These are phyloP conservation scores for Aspergillus pseudoglaucus DNA, from an alignment of 2,329 filamentous ascomycete genomes.

Conservation along the genomic window DNA sequence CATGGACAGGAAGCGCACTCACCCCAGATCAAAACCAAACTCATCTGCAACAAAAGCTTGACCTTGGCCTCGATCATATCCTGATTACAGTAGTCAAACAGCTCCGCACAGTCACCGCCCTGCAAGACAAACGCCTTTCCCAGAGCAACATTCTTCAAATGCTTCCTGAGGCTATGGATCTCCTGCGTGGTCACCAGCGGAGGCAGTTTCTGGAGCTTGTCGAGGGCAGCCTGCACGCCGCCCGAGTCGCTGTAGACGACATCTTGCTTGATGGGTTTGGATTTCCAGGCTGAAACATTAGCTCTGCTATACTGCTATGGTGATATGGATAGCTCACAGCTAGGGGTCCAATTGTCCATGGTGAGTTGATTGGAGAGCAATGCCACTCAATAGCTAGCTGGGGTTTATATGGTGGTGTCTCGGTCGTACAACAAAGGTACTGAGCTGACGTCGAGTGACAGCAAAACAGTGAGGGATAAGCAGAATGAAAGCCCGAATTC, in stretches of 20 bases:
- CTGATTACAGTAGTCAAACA: conserved; percentile 93
- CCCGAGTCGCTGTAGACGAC: conserved; percentile 37
- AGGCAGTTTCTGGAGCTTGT: conserved; percentile 39
- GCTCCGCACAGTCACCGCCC: conserved; percentile 92
- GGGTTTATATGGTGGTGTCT: no score
- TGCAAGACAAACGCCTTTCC: conserved; percentile 92
- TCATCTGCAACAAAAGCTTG: conserved; percentile 96
- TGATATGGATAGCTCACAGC: conserved; percentile 7
- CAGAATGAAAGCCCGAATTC: no score
- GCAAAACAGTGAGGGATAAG: no score
- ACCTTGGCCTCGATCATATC: conserved; percentile 90
- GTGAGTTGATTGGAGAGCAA: not conserved
- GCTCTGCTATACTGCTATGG: not conserved
- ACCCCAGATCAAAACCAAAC: conserved; percentile 85
- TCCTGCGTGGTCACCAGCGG: conserved; percentile 44
- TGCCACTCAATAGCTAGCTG: not conserved
- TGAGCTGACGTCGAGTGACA: no score
- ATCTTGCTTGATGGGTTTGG: conserved; percentile 20
- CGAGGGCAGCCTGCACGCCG: conserved; percentile 33
- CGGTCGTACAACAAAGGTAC: no score
- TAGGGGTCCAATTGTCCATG: conserved; percentile 12
- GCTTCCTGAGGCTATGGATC: conserved; percentile 71
- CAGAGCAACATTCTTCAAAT: conserved; percentile 75
- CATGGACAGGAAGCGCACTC: conserved; percentile 30
- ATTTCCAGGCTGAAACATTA: conserved; percentile 13